A percentile compares a stretch with the other conserved stretches of the same genome.
Evolutionary conservation across 768 basidiomycete species (phyloP).

Genomic region (Asterophora parasitica): DNA sequence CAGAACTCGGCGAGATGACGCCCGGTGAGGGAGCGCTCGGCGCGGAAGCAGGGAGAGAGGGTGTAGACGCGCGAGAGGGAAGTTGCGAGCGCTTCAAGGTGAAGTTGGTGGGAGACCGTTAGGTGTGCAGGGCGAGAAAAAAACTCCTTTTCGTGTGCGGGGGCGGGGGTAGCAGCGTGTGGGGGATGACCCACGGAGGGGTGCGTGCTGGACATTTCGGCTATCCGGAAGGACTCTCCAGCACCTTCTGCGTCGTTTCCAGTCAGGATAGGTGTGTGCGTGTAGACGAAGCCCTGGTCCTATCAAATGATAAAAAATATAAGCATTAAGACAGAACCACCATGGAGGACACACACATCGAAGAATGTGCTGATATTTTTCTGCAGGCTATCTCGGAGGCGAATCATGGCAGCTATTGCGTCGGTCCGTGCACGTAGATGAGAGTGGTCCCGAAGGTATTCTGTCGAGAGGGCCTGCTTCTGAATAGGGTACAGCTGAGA

Average conservation of each 20-base stretch:
- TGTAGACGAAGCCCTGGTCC: slow-evolving; percentile 73
- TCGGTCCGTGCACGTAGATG: slow-evolving; percentile 86
- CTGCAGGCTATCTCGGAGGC: slow-evolving; percentile 58
- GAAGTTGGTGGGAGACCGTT: slow-evolving; percentile 94
- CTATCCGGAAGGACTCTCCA: slow-evolving; percentile 83
- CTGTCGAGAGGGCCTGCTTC: slow-evolving; percentile 74
- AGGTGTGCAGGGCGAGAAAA: slow-evolving; percentile 76
- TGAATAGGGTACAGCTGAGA: slow-evolving; percentile 83
- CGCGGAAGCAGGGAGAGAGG: slow-evolving; percentile 90
- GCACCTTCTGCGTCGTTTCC: slow-evolving; percentile 94
- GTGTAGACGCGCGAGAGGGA: slow-evolving; percentile 85
- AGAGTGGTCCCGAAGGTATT: slow-evolving; percentile 79
- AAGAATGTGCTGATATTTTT: slow-evolving; percentile 64
- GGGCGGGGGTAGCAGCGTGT: slow-evolving; percentile 11
- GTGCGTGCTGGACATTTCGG: slow-evolving; percentile 31
- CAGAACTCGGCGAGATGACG: slow-evolving; percentile 97
- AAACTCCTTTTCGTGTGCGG: slow-evolving; percentile 43
- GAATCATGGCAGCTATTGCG: slow-evolving; percentile 65
- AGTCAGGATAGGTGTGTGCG: slow-evolving; percentile 85
- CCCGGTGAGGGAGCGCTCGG: slow-evolving; percentile 81
- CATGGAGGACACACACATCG: slow-evolving; percentile 43
- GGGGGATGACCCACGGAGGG: slow-evolving; percentile 17
- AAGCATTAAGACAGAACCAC: background rate
- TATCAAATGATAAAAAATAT: slow-evolving; percentile 23
- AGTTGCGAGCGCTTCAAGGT: slow-evolving; percentile 83